These are phyloP conservation scores for Zygotorulaspora chibaensis DNA, from an alignment of 805 yeast species.

Conservation along the genomic window DNA sequence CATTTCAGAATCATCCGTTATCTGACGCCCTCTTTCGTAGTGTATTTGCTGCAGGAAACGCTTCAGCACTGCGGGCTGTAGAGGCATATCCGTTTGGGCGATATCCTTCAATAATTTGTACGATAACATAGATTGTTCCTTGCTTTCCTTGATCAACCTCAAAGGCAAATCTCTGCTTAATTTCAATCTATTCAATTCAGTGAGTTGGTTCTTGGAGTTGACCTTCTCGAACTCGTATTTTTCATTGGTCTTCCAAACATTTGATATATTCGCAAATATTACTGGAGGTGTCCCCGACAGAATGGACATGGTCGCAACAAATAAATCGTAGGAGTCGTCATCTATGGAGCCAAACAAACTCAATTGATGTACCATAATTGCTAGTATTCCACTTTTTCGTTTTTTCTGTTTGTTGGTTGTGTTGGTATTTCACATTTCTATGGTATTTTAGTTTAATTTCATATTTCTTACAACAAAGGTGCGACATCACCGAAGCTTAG, in stretches of 20 bases:
- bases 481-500: not conserved
- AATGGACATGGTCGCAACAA: conserved; percentile 28
- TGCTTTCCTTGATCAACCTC: conserved; percentile 3
- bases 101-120: conserved; percentile 19
- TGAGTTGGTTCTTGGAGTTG: conserved; percentile 31
- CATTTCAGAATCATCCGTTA: conserved; percentile 3
- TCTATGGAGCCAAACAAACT: conserved; percentile 29
- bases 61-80: conserved; percentile 9
- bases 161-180: conserved; percentile 26
- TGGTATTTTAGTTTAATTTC: not conserved
- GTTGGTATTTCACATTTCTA: not conserved
- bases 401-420: not conserved
- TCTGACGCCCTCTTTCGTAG: not conserved
- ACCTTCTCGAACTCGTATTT: conserved; percentile 23
- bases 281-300: conserved; percentile 32
- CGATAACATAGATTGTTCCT: conserved; percentile 12
- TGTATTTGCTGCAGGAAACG: conserved; percentile 4
- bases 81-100: conserved; percentile 14
- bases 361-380: conserved; percentile 33
- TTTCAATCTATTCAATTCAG: conserved; percentile 32
- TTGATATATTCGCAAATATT: conserved; percentile 25
- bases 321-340: conserved; percentile 29
- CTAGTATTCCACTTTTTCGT: not conserved
- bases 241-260: conserved; percentile 31
- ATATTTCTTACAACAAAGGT: not conserved